Base-by-base conservation (phyloP, 129 eudicot genomes). In the Deinandra increscens region DNA sequence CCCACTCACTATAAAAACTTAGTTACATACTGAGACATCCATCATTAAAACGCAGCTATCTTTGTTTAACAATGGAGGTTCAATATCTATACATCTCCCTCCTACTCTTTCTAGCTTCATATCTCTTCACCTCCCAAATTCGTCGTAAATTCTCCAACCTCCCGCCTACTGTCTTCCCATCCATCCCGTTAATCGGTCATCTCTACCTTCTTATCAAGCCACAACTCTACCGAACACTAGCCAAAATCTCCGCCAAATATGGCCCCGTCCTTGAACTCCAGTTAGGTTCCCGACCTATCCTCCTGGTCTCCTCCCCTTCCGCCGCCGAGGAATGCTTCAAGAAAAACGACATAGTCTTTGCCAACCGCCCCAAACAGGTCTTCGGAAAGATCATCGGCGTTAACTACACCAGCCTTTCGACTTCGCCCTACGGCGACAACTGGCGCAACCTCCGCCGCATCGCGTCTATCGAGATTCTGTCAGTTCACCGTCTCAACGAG, bases 241-340 rank as follows among this genome's bases (percentile, higher is more conserved):
- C 84, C 44, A 73, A 80, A 39, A 41, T 84, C 65, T n/a, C n/a
- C n/a, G n/a, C n/a, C n/a, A n/a, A n/a, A n/a, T n/a, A n/a, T n/a
- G n/a, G n/a, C n/a, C n/a, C n/a, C n/a, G n/a, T n/a, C n/a, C n/a
- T n/a, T n/a, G n/a, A n/a, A n/a, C n/a, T n/a, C n/a, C n/a, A n/a
- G n/a, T n/a, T n/a, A n/a, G n/a, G n/a, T n/a, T n/a, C n/a, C n/a
- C n/a, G n/a, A n/a, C n/a, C n/a, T n/a, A n/a, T n/a, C n/a, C n/a
- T n/a, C n/a, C n/a, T n/a, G n/a, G n/a, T n/a, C n/a, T n/a, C n/a
- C n/a, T n/a, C n/a, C n/a, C n/a, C n/a, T n/a, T n/a, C n/a, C n/a
- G n/a, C n/a, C n/a, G n/a, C n/a, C n/a, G n/a, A n/a, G 49, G 96
- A 89, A 62, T 89, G 96, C 66, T 69, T 89, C n/a, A 66, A 78